Base-by-base conservation (phyloP, 148 eudicot genomes). In the Cornus controversa region DNA sequence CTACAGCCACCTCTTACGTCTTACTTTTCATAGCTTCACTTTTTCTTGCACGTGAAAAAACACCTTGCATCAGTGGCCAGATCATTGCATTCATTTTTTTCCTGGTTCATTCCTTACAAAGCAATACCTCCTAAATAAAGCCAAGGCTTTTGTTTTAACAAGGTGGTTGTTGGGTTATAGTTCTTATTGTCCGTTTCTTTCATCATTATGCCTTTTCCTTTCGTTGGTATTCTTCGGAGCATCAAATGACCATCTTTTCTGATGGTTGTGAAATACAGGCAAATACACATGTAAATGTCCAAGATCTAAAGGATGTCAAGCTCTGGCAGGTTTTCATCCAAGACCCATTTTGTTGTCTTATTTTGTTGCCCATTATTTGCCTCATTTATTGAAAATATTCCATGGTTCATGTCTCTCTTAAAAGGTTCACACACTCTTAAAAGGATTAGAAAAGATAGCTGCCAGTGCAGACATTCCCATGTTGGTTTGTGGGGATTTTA, bases 401-500 rank as follows among this genome's bases (percentile, higher is more conserved):
- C 27, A 42, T 28, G 50, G 67, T 78, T 54, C 75, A 14, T 40
- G 13, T 53, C 25, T 75, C 40, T 73, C 71, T 22, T 71, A 31
- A 78, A 68, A 96, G 99, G 99, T 96, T 78, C 98, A 96, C 80
- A 96, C 99, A 34, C 83, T 96, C 54, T 77, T 96, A 71, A 96
- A 96, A 87, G 99, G 99, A 57, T 83, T 96, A 83, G 99, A 96
- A 82, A 96, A 96, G 83, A 96, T 96, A 67, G 97, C 98, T 83
- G 90, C 86, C 37, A 93, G 97, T 89, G 98, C 98, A 34, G 96
- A 95, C 84, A 95, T 95, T 71, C 98, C 98, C 1, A 95, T 95
- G 98, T 78, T 95, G 85, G 97, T 95, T 2, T 95, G 98, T 74
- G 98, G 99, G 57, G 99, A 96, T 92, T 96, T 96, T 77, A 93